Evolutionary conservation across 371 early-diverging fungal species (phyloP).

Genomic region (Circinella umbellata): DNA sequence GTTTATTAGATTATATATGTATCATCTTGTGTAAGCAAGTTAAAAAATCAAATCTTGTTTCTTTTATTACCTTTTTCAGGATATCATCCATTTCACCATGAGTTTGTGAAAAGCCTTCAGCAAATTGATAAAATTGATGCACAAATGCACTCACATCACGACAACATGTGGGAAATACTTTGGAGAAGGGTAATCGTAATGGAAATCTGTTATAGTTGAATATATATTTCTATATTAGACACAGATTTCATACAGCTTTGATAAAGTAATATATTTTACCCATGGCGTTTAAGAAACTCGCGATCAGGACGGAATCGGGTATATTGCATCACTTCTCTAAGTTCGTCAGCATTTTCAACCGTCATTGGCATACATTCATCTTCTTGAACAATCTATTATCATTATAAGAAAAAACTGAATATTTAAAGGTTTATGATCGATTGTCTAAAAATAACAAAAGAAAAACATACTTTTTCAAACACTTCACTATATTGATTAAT

Average conservation of each 20-base stretch:
- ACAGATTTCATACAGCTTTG: no score
- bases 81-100: slow-evolving; percentile 89
- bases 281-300: slow-evolving; percentile 45
- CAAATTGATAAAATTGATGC: slow-evolving; percentile 82
- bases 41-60: background rate
- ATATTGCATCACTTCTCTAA: slow-evolving; percentile 57
- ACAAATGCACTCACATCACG: slow-evolving; percentile 76
- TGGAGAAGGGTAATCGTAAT: slow-evolving; percentile 80
- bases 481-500: slow-evolving; percentile 73
- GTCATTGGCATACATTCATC: slow-evolving; percentile 89
- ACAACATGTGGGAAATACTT: slow-evolving; percentile 79
- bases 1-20: no score
- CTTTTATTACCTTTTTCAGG: slow-evolving; percentile 67
- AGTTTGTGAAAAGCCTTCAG: slow-evolving; percentile 83
- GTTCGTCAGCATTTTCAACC: slow-evolving; percentile 70
- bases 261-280: slow-evolving; percentile 24
- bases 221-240: no score
- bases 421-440: no score
- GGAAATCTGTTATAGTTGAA: slow-evolving; percentile 66
- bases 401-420: background rate
- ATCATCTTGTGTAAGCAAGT: background rate
- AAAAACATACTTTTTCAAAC: slow-evolving; percentile 65
- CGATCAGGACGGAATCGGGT: slow-evolving; percentile 56
- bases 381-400: slow-evolving; percentile 73
- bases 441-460: background rate